Evolutionary conservation across 805 yeast genomes (phyloP), one percentile per base, ranked within the genome.

Genomic region (Teunomyces atbi): DNA sequence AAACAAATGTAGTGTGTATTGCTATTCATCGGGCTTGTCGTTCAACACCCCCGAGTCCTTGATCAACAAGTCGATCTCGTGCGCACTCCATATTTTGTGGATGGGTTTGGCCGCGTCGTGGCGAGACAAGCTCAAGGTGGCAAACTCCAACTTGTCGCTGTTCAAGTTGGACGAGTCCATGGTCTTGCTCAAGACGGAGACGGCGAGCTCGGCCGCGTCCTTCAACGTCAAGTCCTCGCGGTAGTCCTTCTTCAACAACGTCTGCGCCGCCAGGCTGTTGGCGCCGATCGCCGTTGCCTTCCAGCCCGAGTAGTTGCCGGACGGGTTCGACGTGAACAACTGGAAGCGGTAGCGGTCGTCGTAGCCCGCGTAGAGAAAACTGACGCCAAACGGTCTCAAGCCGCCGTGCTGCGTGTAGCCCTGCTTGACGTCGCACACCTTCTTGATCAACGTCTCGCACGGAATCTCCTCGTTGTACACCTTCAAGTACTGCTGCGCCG

Each of bases 331-430:
- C 5, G 97, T 91, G 71, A 84, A 94, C 55, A 94, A 75, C 68
- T 94, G 99, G 75, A 86, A 94, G 27, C 90, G 90, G 59, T 84
- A 84, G 59, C 89, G 73, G 45, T 89, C 92, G 65, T 94, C 99
- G 61, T 84, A 86, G 6, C 99, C 99, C 5, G 98, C 99, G 62
- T 88, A 94, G 50, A 94, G 80, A 68, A 94, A 91, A 44, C 96
- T 86, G 34, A 94, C 99, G 60, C 99, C 99, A 65, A 90, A 94
- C 16, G 99, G 99, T 68, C 99, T 85, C 60, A 94, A 78, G 30
- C 99, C 99, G 63, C 99, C 99, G 63, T 88, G 96, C 68, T 94
- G 99, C 6, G 99, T 94, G 68, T 94, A 94, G 8, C 98, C 97
- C 66, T 94, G 99, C 68, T 94, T 94, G 52, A 89, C 80, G 68